Conservation (phyloP, 2,329 filamentous ascomycete genomes). For the Phaeomoniella chlamydospora region DNA sequence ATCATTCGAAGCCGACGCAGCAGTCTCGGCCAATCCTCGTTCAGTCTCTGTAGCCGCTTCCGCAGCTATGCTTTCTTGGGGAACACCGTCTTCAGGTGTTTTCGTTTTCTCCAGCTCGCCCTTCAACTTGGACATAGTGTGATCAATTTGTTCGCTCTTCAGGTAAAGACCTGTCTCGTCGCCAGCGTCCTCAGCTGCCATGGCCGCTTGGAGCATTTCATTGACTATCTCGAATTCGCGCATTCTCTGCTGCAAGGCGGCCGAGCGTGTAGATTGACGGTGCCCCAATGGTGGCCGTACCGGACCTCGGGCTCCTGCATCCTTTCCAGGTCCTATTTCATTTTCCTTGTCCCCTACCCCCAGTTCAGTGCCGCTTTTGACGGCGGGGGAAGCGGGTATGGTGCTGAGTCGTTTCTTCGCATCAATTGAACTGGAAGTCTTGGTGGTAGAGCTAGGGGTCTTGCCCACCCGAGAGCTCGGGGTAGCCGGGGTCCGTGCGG, state of each 20-base stretch:
- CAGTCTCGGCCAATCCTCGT: neutral
- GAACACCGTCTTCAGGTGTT: neutral
- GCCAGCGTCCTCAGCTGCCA: constrained; percentile 14
- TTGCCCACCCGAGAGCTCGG: constrained; percentile 10
- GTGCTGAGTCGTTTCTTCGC: constrained; percentile 23
- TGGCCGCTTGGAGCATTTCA: constrained; percentile 14
- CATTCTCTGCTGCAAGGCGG: constrained; percentile 14
- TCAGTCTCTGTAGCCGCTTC: neutral
- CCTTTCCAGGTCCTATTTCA: constrained; percentile 5
- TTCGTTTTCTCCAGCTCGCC: constrained; percentile 10
- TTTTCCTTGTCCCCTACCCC: constrained; percentile 14
- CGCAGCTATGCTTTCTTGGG: neutral
- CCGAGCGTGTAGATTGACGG: constrained; percentile 13
- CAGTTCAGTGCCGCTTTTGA: constrained; percentile 13
- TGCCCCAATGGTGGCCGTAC: constrained; percentile 9
- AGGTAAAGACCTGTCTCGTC: constrained; percentile 11
- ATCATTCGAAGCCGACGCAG: neutral
- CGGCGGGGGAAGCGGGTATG: constrained; percentile 12
- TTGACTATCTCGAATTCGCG: constrained; percentile 15
- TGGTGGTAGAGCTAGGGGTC: constrained; percentile 9
- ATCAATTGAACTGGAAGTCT: constrained; percentile 9
- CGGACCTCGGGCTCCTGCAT: constrained; percentile 2
- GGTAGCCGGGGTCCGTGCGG: constrained; percentile 13
- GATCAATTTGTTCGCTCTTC: constrained; percentile 10
- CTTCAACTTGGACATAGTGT: constrained; percentile 12